A percentile compares a stretch with the other conserved stretches of the same genome.
These are phyloP conservation scores for Selaginella moellendorffii DNA, from an alignment of 75 land plant species.

Conservation along the genomic window DNA sequence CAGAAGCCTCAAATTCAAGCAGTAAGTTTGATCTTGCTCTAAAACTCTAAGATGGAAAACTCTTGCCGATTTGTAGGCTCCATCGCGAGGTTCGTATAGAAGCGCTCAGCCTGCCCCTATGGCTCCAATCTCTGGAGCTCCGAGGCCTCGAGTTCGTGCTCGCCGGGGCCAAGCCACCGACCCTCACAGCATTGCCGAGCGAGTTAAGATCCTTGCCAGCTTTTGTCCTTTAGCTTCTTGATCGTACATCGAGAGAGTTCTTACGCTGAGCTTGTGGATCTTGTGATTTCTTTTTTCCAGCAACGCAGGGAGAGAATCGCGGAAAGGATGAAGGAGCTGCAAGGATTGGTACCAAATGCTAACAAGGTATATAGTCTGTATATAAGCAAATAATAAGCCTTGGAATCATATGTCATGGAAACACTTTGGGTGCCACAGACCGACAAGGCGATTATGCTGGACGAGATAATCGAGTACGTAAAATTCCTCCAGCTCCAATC, in stretches of 20 bases:
- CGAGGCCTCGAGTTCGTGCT: slow-evolving; percentile 12
- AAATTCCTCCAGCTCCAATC: background rate
- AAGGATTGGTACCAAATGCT: background rate
- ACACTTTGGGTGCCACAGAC: background rate
- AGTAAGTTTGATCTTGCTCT: no score
- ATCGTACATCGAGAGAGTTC: background rate
- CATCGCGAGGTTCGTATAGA: background rate
- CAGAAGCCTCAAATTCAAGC: background rate
- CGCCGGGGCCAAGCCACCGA: slow-evolving; percentile 15
- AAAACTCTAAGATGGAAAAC: no score
- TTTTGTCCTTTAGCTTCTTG: background rate
- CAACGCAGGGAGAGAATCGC: background rate
- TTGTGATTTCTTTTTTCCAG: background rate
- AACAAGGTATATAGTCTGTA: background rate
- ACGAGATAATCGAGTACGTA: background rate
- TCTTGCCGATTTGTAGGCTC: background rate
- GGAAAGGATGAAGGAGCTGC: background rate
- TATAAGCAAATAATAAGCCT: no score
- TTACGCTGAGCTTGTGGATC: no score
- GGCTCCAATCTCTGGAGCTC: background rate
- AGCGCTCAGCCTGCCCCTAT: background rate
- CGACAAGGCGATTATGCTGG: background rate
- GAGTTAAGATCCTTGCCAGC: background rate
- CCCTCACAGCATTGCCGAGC: slow-evolving; percentile 13
- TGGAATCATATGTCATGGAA: no score